Base-by-base conservation (phyloP, 139 green algal species). In the Eudorina sp. region DNA sequence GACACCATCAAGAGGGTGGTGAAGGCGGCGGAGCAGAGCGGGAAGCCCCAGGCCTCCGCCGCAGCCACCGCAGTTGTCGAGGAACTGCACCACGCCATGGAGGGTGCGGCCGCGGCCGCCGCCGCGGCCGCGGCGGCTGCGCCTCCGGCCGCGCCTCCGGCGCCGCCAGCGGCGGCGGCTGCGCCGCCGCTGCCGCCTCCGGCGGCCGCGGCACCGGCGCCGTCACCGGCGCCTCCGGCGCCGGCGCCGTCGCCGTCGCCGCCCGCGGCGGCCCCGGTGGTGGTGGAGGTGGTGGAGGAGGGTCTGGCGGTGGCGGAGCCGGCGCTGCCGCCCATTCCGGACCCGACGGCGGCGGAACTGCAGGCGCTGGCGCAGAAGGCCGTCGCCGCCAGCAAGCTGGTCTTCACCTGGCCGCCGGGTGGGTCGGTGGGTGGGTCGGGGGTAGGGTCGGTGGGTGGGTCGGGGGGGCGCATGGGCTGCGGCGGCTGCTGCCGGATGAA, bases 341-440 rank as follows among this genome's bases (percentile, higher is more conserved):
- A 87, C 13, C 75, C 75, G 2, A 45, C 69, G 19, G 41, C 55
- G 29, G 38, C 53, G 46, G 43, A 90, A 86, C 85, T 95, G 43
- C 68, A 87, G 78, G 73, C 68, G 23, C 64, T 91, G 62, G 90
- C 89, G 27, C 38, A 60, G 14, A 40, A 45, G 13, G 93, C 92
- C 14, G 27, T 36, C 9, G 13, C 53, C 25, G 78, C 86, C 4
- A 84, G 84, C 70, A 38, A 89, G 60, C 60, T 46, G 38, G 34
- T 94, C 46, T 93, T 94, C 72, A 91, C 76, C 0, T 83, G 92
- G 85, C 94, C 94, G 0, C 48, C 81, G 19, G 84, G 76, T 51
- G 89, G 29, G 75, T 36, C 14, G 11, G 41, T 6, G 70, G 19
- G 16, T 11, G 53, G 62, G 45, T 3, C 14, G 27, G 74, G 13